These are phyloP conservation scores for Xylaria sp. DNA, from an alignment of 2,329 filamentous ascomycete genomes.

Conservation along the genomic window DNA sequence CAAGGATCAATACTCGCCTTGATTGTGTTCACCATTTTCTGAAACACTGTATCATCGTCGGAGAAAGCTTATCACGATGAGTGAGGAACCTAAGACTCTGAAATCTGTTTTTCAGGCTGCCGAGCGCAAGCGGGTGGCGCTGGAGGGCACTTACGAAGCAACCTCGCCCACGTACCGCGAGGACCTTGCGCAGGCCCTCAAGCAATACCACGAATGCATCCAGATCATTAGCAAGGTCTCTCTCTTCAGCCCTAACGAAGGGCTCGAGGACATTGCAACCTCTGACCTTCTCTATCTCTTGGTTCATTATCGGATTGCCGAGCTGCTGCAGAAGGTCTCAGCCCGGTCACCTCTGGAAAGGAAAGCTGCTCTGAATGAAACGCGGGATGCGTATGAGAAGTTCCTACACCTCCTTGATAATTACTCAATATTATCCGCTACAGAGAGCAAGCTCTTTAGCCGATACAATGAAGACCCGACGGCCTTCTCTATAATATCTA, in stretches of 20 bases:
- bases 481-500: conserved; percentile 73
- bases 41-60: background rate
- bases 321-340: conserved; percentile 72
- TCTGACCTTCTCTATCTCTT: conserved; percentile 84
- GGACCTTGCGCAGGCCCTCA: conserved; percentile 67
- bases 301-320: conserved; percentile 76
- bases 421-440: conserved; percentile 70
- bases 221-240: conserved; percentile 70
- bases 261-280: conserved; percentile 82
- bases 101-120: conserved; percentile 54
- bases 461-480: conserved; percentile 71
- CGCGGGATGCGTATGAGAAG: conserved; percentile 73
- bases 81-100: conserved; percentile 52
- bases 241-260: conserved; percentile 90
- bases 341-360: conserved; percentile 58
- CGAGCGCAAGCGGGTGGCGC: conserved; percentile 52
- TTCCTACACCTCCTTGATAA: conserved; percentile 78
- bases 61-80: conserved; percentile 28
- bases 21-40: no score
- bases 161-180: conserved; percentile 68
- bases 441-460: conserved; percentile 71
- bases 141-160: conserved; percentile 68
- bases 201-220: conserved; percentile 73
- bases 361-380: conserved; percentile 61
- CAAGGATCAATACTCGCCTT: no score